Evolutionary conservation across 495 filamentous ascomycete species (phyloP).

Genomic region (Neurospora sublineolata): DNA sequence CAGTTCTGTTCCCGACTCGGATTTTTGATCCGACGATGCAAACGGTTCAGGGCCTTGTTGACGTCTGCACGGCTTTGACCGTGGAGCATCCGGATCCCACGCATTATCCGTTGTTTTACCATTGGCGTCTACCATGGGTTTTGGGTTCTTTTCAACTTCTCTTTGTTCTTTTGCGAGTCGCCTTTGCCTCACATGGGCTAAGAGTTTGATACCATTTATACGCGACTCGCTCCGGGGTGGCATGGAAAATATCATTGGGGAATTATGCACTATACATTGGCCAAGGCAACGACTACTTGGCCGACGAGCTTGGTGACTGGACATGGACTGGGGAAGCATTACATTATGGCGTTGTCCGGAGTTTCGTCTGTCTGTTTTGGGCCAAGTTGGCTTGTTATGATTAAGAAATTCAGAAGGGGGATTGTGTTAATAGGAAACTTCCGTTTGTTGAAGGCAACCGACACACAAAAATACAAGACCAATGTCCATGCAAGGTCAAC

Average conservation of each 20-base stretch:
- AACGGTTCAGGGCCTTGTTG: not conserved
- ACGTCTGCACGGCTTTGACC: not conserved
- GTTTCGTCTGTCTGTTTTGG: not conserved
- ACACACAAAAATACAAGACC: not conserved
- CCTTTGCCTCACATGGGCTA: not conserved
- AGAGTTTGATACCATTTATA: constrained; percentile 3
- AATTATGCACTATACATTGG: not conserved
- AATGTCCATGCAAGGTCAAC: not conserved
- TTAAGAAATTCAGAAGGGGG: not conserved
- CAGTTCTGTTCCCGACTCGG: not conserved
- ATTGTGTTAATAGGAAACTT: constrained; percentile 1
- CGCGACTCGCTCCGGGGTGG: not conserved
- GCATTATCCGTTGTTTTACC: not conserved
- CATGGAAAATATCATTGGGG: not conserved
- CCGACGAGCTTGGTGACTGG: constrained; percentile 1
- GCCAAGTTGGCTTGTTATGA: not conserved
- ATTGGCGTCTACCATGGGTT: not conserved
- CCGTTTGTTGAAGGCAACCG: not conserved
- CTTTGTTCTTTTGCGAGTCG: not conserved
- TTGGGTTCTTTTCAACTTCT: not conserved
- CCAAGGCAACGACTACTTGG: not conserved
- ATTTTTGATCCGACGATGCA: not conserved
- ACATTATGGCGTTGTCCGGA: constrained; percentile 3
- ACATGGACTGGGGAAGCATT: constrained; percentile 2
- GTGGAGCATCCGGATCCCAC: not conserved